Evolutionary conservation across 2,329 filamentous ascomycete species (phyloP).

Genomic region (Phialocephala sp.): DNA sequence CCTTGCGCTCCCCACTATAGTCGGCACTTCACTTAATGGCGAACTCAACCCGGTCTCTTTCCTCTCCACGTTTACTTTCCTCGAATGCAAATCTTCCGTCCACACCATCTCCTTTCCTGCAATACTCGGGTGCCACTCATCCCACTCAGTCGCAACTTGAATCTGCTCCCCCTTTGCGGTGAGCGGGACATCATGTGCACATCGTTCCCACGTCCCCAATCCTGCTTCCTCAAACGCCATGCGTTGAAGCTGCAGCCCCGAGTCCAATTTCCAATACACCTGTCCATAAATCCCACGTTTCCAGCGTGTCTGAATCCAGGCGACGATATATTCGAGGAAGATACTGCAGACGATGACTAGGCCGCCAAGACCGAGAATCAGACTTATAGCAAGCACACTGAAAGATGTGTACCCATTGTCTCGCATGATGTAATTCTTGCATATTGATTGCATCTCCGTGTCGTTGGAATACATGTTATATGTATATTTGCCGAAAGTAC

Average conservation of each 20-base stretch:
- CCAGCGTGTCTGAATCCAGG: neutral
- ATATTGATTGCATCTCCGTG: neutral
- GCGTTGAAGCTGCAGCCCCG: slow-evolving; percentile 11
- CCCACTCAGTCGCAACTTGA: neutral
- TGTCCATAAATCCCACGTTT: neutral
- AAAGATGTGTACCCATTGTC: neutral
- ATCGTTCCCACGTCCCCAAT: slow-evolving; percentile 7
- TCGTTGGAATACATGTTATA: neutral
- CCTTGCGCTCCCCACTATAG: too few species aligned
- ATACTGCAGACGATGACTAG: neutral
- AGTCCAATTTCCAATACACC: slow-evolving; percentile 9
- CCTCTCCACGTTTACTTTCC: too few species aligned
- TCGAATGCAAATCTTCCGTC: too few species aligned
- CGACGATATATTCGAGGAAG: neutral
- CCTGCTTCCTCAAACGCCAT: slow-evolving; percentile 17
- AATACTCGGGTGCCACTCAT: slow-evolving; percentile 8
- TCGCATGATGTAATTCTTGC: neutral
- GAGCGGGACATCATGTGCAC: neutral
- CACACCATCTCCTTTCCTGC: neutral
- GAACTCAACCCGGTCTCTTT: too few species aligned
- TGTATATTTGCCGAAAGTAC: neutral
- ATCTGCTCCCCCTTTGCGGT: slow-evolving; percentile 4
- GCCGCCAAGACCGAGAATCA: neutral
- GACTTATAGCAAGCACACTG: neutral
- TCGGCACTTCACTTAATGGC: too few species aligned